Conservation (phyloP, 148 eudicot genomes). For the Vaccinium darrowii region DNA sequence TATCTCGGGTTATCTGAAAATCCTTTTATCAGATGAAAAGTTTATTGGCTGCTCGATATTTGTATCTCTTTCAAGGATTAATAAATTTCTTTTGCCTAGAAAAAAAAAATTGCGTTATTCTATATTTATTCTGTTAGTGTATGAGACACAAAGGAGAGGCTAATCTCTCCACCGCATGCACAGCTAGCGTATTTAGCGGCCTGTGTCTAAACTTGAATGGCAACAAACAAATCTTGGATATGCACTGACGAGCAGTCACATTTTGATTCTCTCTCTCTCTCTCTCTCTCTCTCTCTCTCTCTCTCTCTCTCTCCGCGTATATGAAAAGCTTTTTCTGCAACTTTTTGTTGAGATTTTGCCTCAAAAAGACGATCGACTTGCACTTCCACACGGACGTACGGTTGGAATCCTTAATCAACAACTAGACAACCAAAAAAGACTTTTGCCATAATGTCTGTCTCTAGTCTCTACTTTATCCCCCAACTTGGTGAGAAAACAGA, state of each 20-base stretch:
- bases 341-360: neutral
- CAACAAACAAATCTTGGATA: neutral
- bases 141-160: neutral
- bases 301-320: neutral
- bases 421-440: neutral
- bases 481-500: neutral
- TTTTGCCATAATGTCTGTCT: neutral
- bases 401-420: neutral
- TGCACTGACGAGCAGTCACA: neutral
- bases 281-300: neutral
- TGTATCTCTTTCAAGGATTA: too few species aligned
- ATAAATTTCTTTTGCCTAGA: too few species aligned
- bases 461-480: neutral
- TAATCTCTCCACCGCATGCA: neutral
- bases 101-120: too few species aligned
- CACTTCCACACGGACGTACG: constrained; percentile 4
- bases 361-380: neutral
- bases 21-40: neutral
- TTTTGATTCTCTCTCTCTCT: neutral
- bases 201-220: neutral
- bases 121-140: too few species aligned
- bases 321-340: neutral
- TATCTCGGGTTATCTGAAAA: neutral
- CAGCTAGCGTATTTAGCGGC: neutral
- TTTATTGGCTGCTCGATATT: neutral